Evolutionary conservation across 768 basidiomycete species (phyloP).

Genomic region (Clavulina sp.): DNA sequence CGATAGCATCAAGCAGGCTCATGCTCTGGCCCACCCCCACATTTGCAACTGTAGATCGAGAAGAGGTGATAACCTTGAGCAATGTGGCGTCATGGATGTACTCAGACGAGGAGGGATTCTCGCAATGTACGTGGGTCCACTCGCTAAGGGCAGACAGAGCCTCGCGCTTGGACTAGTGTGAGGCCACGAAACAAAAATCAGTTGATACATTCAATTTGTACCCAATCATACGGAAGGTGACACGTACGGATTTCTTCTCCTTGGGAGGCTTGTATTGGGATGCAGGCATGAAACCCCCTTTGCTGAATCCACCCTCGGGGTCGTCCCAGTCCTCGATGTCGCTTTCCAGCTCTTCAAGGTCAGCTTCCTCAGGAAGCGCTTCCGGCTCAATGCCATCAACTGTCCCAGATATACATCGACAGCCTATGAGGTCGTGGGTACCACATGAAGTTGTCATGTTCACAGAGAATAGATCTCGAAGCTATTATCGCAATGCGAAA

Average conservation of each 20-base stretch:
- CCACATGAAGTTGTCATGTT: conserved; percentile 65
- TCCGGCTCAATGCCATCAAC: background rate
- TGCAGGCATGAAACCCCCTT: background rate
- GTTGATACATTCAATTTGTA: too few species aligned
- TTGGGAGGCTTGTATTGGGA: background rate
- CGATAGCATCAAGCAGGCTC: background rate
- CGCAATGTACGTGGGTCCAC: conserved; percentile 75
- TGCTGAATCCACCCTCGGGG: background rate
- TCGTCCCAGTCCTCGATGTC: background rate
- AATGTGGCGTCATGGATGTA: conserved; percentile 51
- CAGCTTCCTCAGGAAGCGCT: background rate
- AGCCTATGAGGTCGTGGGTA: conserved; percentile 83
- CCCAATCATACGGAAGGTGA: too few species aligned
- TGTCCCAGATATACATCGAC: conserved; percentile 19
- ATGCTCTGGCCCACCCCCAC: background rate
- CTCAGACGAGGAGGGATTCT: conserved; percentile 27
- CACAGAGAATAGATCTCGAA: conserved; percentile 85
- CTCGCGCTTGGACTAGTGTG: conserved; percentile 42
- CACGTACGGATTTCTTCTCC: too few species aligned
- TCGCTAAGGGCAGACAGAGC: conserved; percentile 51
- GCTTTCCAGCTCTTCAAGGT: background rate
- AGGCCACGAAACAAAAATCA: background rate
- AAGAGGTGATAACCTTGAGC: conserved; percentile 23
- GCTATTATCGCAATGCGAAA: conserved; percentile 25
- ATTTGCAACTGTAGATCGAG: conserved; percentile 11